Percentiles rank a stretch among this genome's conserved stretches.
Conservation (phyloP, 2,329 filamentous ascomycete species). For the Fusarium caatingaense region DNA sequence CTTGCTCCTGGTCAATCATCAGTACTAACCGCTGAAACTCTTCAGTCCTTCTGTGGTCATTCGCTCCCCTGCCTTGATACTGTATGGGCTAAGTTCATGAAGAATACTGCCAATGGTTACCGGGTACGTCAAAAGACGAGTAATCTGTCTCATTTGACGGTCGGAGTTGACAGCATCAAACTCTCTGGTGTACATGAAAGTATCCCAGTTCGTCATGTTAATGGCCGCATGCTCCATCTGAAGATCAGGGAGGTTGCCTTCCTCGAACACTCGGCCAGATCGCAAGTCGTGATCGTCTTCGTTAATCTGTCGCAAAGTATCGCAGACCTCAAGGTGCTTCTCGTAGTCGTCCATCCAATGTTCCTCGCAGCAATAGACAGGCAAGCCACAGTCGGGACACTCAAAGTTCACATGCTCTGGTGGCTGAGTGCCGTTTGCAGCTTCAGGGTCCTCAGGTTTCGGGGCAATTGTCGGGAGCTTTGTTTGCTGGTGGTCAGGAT, state of each 20-base stretch:
- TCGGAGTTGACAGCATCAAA: constrained; percentile 93
- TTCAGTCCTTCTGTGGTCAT: constrained; percentile 91
- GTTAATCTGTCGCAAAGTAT: constrained; percentile 91
- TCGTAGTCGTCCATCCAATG: constrained; percentile 98
- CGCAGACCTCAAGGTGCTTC: constrained; percentile 90
- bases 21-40: constrained; percentile 84
- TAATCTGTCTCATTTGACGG: constrained; percentile 91
- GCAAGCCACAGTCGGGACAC: constrained; percentile 94
- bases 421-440: constrained; percentile 65
- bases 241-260: constrained; percentile 89
- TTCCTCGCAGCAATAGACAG: constrained; percentile 91
- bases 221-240: constrained; percentile 93
- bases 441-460: constrained; percentile 71
- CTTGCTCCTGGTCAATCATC: neutral
- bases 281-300: constrained; percentile 97
- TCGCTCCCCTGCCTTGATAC: constrained; percentile 77
- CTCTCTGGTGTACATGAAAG: constrained; percentile 90
- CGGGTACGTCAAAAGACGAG: constrained; percentile 92
- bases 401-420: constrained; percentile 91
- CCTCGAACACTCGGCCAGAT: constrained; percentile 90
- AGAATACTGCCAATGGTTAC: constrained; percentile 90
- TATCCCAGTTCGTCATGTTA: constrained; percentile 99
- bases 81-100: constrained; percentile 95
- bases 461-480: constrained; percentile 73
- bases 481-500: constrained; percentile 85